Evolutionary conservation across 179 eudicot species (phyloP).

Genomic region (Gypsophila paniculata): DNA sequence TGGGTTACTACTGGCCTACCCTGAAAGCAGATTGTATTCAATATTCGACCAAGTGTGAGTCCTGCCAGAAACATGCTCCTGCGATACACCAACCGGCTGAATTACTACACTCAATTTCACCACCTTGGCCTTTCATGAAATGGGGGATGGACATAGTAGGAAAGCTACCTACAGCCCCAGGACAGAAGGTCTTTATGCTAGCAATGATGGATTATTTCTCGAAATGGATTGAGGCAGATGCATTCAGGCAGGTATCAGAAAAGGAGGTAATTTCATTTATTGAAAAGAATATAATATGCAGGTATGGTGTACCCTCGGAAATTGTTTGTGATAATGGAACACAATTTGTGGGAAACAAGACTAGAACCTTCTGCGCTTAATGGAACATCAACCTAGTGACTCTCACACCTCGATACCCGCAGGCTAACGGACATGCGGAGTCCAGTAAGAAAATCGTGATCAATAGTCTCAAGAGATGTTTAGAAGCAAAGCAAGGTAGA

Average conservation of each 20-base stretch:
- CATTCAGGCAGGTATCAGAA: background rate
- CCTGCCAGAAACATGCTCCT: background rate
- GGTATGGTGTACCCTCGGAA: no score
- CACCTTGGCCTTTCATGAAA: background rate
- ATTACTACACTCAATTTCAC: background rate
- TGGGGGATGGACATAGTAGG: background rate
- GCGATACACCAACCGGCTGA: background rate
- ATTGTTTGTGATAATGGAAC: no score
- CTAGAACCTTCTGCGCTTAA: no score
- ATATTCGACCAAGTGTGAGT: no score
- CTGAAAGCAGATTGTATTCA: background rate
- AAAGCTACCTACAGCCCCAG: background rate
- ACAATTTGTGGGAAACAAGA: no score
- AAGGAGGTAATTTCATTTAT: background rate
- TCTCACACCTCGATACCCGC: background rate
- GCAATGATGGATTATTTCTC: background rate
- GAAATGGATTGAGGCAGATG: background rate
- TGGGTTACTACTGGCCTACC: background rate
- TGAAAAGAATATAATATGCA: no score
- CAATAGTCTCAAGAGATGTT: no score
- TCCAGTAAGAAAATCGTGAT: no score
- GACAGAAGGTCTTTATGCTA: background rate
- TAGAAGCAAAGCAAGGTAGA: no score
- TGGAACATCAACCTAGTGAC: background rate
- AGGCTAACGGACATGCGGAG: no score